Evolutionary conservation across 495 filamentous ascomycete species (phyloP).

Genomic region (Astrothelium subdiscretum): DNA sequence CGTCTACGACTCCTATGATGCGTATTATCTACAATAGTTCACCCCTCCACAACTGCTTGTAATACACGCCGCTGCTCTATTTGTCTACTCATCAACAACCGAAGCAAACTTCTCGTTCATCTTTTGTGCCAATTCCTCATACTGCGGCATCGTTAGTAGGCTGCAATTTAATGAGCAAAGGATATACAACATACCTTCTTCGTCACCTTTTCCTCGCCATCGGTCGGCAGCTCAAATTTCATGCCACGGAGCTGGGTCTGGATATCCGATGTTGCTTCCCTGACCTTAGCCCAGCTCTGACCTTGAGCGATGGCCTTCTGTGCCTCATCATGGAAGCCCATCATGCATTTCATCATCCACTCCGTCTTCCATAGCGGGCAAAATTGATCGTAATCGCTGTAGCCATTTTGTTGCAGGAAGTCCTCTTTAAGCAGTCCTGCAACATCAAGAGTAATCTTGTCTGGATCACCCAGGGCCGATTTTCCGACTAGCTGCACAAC

Average conservation of each 20-base stretch:
- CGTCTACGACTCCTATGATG: not conserved
- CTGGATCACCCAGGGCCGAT: slow-evolving; percentile 84
- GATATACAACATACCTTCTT: slow-evolving; percentile 55
- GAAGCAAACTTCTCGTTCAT: slow-evolving; percentile 95
- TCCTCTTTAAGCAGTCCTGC: slow-evolving; percentile 91
- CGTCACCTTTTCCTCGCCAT: slow-evolving; percentile 60
- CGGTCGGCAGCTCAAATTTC: slow-evolving; percentile 87
- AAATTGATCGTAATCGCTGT: slow-evolving; percentile 97
- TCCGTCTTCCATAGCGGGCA: slow-evolving; percentile 99
- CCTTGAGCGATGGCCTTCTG: slow-evolving; percentile 91
- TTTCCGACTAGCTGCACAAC: slow-evolving; percentile 98
- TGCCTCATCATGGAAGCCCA: slow-evolving; percentile 93
- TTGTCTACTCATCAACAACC: slow-evolving; percentile 77
- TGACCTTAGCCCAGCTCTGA: slow-evolving; percentile 79
- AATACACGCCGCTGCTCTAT: not conserved
- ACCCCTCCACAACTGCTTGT: not conserved
- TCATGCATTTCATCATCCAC: slow-evolving; percentile 99
- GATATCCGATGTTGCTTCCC: slow-evolving; percentile 79
- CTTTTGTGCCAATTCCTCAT: slow-evolving; percentile 77
- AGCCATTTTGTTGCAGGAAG: slow-evolving; percentile 98
- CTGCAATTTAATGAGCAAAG: not conserved
- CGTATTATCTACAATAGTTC: not conserved
- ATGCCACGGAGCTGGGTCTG: slow-evolving; percentile 72
- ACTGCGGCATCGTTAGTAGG: slow-evolving; percentile 35
- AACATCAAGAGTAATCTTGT: slow-evolving; percentile 97